These are phyloP conservation scores for Myxozyma mucilagina DNA, from an alignment of 805 yeast species.

Conservation along the genomic window DNA sequence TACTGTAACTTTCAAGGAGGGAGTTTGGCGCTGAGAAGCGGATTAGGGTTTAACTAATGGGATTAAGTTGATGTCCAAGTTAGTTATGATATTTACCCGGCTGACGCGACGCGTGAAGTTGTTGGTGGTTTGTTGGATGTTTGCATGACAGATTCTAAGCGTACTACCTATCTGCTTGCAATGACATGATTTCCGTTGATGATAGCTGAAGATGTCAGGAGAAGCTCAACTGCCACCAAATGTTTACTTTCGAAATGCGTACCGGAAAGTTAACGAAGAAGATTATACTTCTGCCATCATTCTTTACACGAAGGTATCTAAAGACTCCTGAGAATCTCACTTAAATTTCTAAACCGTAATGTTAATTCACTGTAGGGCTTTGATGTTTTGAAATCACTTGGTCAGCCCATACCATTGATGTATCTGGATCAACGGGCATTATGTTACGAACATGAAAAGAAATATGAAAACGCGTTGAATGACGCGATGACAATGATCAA, in stretches of 20 bases:
- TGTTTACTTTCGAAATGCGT: slow-evolving; percentile 1
- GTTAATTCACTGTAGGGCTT: slow-evolving; percentile 3
- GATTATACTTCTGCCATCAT: slow-evolving; percentile 4
- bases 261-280: neutral
- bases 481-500: slow-evolving; percentile 9
- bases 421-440: slow-evolving; percentile 15
- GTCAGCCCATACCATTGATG: neutral
- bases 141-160: neutral
- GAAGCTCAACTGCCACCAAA: neutral
- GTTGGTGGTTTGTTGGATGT: neutral
- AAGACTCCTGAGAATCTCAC: neutral
- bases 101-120: slow-evolving; percentile 1
- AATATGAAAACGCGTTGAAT: slow-evolving; percentile 5
- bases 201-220: too few relatives aligned
- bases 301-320: slow-evolving; percentile 13
- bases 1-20: too few relatives aligned
- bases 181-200: neutral
- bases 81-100: neutral
- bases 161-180: neutral
- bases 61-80: neutral
- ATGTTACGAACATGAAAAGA: slow-evolving; percentile 13
- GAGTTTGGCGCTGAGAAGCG: too few relatives aligned
- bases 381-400: neutral
- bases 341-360: neutral
- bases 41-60: too few relatives aligned